phyloP scores from a whole-genome alignment of 176 grass and related monocot species.

The Guadua angustifolia region DNA sequence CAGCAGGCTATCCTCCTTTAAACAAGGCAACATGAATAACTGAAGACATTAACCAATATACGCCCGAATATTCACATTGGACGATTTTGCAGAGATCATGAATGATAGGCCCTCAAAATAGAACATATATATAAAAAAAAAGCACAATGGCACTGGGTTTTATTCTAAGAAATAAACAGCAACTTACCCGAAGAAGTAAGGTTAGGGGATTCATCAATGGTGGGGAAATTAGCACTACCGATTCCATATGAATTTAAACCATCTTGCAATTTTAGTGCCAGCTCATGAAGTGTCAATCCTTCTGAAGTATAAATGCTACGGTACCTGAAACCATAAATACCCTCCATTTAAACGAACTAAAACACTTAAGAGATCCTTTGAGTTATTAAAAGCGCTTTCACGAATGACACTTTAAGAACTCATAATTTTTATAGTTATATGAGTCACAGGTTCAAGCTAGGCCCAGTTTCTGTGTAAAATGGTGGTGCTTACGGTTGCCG shows the following conservation, averaged over 20 bases:
- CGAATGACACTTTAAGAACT: background rate
- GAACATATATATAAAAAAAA: constrained; percentile 36
- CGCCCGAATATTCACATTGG: background rate
- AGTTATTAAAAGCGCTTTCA: background rate
- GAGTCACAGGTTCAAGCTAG: constrained; percentile 13
- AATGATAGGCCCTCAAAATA: constrained; percentile 20
- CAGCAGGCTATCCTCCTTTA: constrained; percentile 19
- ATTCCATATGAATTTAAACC: constrained; percentile 48
- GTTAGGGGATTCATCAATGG: constrained; percentile 49
- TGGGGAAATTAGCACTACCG: constrained; percentile 15
- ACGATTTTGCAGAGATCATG: constrained; percentile 27
- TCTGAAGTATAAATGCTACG: constrained; percentile 75
- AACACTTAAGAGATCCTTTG: constrained; percentile 31
- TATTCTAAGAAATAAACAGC: constrained; percentile 37
- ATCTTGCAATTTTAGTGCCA: constrained; percentile 59
- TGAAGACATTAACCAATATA: constrained; percentile 4
- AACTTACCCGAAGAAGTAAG: constrained; percentile 57
- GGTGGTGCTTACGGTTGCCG: constrained; percentile 69
- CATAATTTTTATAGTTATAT: constrained; percentile 2
- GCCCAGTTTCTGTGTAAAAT: constrained; percentile 24
- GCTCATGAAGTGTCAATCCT: constrained; percentile 71
- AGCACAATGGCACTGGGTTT: background rate
- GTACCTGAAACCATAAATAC: constrained; percentile 60
- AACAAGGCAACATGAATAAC: constrained; percentile 21
- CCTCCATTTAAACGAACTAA: constrained; percentile 20